Evolutionary conservation across 768 basidiomycete genomes (phyloP).

Genomic region (Termitomyces sp.): DNA sequence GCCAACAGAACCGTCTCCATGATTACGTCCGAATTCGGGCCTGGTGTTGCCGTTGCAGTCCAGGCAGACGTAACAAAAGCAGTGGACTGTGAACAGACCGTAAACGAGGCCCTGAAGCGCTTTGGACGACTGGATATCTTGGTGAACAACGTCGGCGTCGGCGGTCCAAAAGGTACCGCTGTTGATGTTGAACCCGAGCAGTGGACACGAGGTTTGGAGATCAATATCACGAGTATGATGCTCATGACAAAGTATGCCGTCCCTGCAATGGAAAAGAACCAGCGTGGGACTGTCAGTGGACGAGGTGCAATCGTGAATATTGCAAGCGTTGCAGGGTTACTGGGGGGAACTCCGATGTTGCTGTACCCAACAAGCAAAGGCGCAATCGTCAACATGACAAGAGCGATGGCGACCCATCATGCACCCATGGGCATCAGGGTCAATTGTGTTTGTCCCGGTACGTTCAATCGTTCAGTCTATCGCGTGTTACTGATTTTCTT

Average conservation of each 20-base stretch:
- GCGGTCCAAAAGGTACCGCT: constrained; percentile 34
- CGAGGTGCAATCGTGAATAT: constrained; percentile 40
- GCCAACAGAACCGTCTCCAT: constrained; percentile 35
- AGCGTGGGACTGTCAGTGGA: constrained; percentile 23
- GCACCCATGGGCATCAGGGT: constrained; percentile 36
- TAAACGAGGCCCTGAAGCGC: constrained; percentile 27
- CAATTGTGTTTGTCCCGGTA: constrained; percentile 39
- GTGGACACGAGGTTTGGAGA: constrained; percentile 33
- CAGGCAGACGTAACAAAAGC: constrained; percentile 34
- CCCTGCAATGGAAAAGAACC: constrained; percentile 39
- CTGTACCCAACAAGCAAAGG: constrained; percentile 43
- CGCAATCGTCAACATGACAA: constrained; percentile 40
- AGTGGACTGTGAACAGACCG: constrained; percentile 30
- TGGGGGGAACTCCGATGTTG: constrained; percentile 36
- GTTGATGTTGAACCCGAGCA: constrained; percentile 32
- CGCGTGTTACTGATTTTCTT: constrained; percentile 1
- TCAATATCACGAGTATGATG: constrained; percentile 41
- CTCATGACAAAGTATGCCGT: constrained; percentile 40
- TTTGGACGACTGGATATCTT: constrained; percentile 41
- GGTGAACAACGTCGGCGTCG: constrained; percentile 40
- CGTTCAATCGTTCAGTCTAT: not conserved
- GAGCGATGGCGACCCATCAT: constrained; percentile 43
- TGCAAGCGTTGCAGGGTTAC: constrained; percentile 32
- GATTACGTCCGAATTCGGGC: constrained; percentile 35
- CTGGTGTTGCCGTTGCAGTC: constrained; percentile 27